Percentiles rank a stretch among this genome's conserved stretches.
Conservation (phyloP, 2,329 filamentous ascomycete genomes). For the Pezicula rhizophila region DNA sequence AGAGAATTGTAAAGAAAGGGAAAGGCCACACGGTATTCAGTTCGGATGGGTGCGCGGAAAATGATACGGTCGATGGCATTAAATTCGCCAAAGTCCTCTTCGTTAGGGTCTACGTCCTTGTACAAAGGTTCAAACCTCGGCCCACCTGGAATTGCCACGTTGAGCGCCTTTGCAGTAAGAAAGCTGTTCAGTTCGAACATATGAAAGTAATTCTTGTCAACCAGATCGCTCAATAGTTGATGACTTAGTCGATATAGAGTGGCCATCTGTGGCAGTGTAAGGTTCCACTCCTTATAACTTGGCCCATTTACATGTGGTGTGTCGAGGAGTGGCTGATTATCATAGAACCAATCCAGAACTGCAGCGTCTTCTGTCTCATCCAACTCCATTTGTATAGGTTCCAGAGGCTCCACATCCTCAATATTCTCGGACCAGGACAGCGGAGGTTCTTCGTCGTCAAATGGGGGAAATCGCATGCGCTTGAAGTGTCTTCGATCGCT, state of each 20-base stretch:
- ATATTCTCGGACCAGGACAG: slow-evolving; percentile 98
- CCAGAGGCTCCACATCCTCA: slow-evolving; percentile 93
- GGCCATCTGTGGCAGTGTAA: slow-evolving; percentile 91
- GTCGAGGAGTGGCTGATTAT: slow-evolving; percentile 83
- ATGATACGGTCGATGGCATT: slow-evolving; percentile 99
- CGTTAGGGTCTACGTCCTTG: slow-evolving; percentile 97
- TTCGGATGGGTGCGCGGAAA: slow-evolving; percentile 89
- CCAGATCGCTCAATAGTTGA: slow-evolving; percentile 82
- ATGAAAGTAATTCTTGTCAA: slow-evolving; percentile 96
- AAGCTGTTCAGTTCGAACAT: slow-evolving; percentile 96
- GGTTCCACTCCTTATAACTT: slow-evolving; percentile 94
- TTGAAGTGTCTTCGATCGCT: slow-evolving; percentile 95
- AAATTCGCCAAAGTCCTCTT: slow-evolving; percentile 99
- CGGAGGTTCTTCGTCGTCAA: slow-evolving; percentile 96
- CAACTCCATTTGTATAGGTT: slow-evolving; percentile 97
- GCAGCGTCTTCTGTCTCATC: slow-evolving; percentile 89
- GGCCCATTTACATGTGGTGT: slow-evolving; percentile 92
- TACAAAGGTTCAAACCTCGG: slow-evolving; percentile 95
- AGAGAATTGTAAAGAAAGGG: slow-evolving; percentile 95
- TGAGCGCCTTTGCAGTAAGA: slow-evolving; percentile 90
- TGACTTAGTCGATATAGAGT: slow-evolving; percentile 87
- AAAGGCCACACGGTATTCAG: slow-evolving; percentile 90
- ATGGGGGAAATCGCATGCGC: slow-evolving; percentile 96
- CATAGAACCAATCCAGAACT: slow-evolving; percentile 96
- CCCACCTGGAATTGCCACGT: slow-evolving; percentile 95